Percentiles rank a stretch among this genome's conserved stretches.
These are phyloP conservation scores for Glomus cerebriforme DNA, from an alignment of 192 early-diverging fungal genomes.

Conservation along the genomic window DNA sequence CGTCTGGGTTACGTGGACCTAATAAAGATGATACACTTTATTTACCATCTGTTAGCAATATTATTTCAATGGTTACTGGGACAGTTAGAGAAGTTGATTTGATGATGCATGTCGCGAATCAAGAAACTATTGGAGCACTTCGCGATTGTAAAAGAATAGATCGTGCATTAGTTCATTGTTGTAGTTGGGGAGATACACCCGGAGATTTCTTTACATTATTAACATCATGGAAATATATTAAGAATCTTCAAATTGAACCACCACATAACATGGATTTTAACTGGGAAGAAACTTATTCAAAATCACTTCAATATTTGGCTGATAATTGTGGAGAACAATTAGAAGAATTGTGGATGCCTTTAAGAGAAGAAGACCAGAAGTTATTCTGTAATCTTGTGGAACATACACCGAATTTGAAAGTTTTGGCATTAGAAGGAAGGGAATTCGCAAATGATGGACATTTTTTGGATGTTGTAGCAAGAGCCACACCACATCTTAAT, in stretches of 20 bases:
- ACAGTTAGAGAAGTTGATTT: constrained; percentile 17
- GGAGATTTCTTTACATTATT: constrained; percentile 11
- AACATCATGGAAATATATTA: constrained; percentile 14
- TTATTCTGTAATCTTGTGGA: constrained; percentile 19
- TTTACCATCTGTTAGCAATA: constrained; percentile 14
- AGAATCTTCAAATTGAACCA: constrained; percentile 18
- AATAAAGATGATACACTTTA: constrained; percentile 18
- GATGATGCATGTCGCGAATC: constrained; percentile 20
- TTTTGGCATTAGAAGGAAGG: constrained; percentile 13
- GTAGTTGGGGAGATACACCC: not conserved
- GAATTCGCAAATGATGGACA: constrained; percentile 4
- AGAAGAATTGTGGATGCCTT: constrained; percentile 22
- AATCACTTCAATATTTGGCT: constrained; percentile 6
- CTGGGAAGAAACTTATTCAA: constrained; percentile 12
- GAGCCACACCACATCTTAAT: constrained; percentile 8
- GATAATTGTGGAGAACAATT: constrained; percentile 19
- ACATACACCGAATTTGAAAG: constrained; percentile 18
- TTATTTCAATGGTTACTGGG: constrained; percentile 2
- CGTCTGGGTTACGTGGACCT: not conserved
- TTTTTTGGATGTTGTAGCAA: not conserved
- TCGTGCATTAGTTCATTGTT: constrained; percentile 17
- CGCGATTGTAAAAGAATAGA: constrained; percentile 8
- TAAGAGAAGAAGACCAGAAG: constrained; percentile 9
- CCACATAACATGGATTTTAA: not conserved
- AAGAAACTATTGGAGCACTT: constrained; percentile 15